phyloP scores from a whole-genome alignment of 2,329 filamentous ascomycete genomes.

The Pestalotiopsis sp. region DNA sequence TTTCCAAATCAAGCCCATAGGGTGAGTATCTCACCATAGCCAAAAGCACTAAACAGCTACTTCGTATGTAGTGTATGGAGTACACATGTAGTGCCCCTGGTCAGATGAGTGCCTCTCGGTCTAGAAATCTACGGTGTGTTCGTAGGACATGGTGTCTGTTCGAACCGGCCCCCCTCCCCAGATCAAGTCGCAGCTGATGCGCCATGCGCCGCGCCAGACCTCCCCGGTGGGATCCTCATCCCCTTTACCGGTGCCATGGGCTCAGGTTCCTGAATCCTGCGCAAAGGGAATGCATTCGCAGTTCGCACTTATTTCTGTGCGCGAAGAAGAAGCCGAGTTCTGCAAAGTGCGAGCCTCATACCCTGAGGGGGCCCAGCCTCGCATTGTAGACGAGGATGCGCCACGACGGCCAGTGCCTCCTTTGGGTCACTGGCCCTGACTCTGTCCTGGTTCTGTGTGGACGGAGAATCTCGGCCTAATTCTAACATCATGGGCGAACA shows the following conservation, averaged over 20 bases:
- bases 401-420: not conserved
- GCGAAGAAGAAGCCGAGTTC: not conserved
- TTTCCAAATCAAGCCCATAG: not conserved
- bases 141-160: not conserved
- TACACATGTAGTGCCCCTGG: not conserved
- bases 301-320: not conserved
- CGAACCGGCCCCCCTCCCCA: not conserved
- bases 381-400: not conserved
- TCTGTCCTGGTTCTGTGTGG: constrained; percentile 10
- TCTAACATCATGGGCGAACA: not conserved
- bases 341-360: not conserved
- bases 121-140: not conserved
- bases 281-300: not conserved
- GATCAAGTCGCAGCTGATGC: not conserved
- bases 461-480: constrained; percentile 11
- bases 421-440: not conserved
- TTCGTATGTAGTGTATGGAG: not conserved
- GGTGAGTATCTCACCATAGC: not conserved
- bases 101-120: not conserved
- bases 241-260: not conserved
- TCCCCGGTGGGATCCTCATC: not conserved
- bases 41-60: not conserved
- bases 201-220: not conserved
- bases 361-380: not conserved
- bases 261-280: not conserved